phyloP scores from a whole-genome alignment of 78 protist genomes.

The Protostelium mycophagum region DNA sequence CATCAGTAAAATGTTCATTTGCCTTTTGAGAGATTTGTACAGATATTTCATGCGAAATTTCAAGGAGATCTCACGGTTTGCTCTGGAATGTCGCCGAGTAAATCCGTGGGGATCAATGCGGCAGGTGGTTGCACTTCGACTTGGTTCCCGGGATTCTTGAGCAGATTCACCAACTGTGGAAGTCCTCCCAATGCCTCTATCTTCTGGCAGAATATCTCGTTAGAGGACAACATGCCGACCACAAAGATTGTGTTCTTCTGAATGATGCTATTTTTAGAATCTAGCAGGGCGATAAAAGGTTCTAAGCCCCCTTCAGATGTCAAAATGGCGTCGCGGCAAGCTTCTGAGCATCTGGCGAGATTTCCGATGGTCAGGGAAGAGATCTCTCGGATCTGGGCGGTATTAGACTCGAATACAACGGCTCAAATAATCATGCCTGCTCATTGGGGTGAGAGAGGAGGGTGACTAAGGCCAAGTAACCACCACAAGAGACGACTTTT shows the following conservation, averaged over 20 bases:
- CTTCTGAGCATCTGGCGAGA: not conserved
- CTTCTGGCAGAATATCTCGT: not conserved
- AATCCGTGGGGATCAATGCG: not conserved
- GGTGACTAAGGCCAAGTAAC: not conserved
- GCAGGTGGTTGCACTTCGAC: not conserved
- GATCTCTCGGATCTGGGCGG: not conserved
- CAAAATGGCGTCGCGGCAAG: not conserved
- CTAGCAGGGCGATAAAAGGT: not conserved
- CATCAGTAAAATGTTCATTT: no score
- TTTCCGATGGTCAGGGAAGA: not conserved
- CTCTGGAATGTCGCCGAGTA: not conserved
- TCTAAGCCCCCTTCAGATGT: not conserved
- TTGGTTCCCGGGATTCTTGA: not conserved
- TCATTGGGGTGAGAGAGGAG: not conserved
- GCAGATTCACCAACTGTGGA: not conserved
- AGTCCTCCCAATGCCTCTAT: not conserved
- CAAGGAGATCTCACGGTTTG: not conserved
- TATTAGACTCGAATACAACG: not conserved
- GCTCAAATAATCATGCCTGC: not conserved
- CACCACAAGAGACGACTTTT: not conserved
- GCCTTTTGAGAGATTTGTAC: no score
- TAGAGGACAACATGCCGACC: not conserved
- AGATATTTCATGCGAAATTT: no score
- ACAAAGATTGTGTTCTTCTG: not conserved
- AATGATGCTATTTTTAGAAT: not conserved